Base-by-base conservation (phyloP, 2,329 filamentous ascomycete genomes). In the Pyrenophora graminea region DNA sequence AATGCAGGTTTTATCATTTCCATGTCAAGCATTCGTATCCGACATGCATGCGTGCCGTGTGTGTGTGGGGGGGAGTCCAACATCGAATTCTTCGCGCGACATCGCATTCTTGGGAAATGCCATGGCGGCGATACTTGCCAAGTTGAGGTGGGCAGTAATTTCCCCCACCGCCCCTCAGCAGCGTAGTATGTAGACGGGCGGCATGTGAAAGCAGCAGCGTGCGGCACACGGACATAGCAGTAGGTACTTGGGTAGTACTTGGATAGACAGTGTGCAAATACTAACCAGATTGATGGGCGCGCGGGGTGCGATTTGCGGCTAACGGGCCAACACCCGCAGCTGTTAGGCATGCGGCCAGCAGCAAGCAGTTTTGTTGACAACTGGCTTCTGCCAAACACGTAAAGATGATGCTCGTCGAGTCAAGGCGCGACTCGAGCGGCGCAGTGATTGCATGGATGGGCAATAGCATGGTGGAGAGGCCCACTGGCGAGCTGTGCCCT, bases 101-200 rank as follows among this genome's bases (percentile, higher is more conserved):
- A 55, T 55, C 38, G 52, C 33, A 46, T 55, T 55, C 43, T 55
- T 5, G 10, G 23, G 8, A 38, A 55, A 55, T 55, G 43, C 52
- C 48, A 55, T 55, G 34, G 42, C 36, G 48, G 43, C 32, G 27
- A 30, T 30, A 25, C 21, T 10, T 45, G 40, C 50, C 40, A 36
- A 46, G 31, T 34, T 15, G 39, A n/a, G 33, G 39, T 27, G 19
- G 15, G 23, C 36, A 41, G 40, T 34, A 36, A 49, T 19, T 33
- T 31, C 39, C 25, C 39, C 41, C 15, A 39, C 46, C 38, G 38
- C n/a, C 19, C 51, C 41, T 27, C 33, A 18, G 33, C 9, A 37
- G 25, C 12, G 5, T 25, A 21, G 5, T 15, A 15, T 15, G 19
- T 21, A 25, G 23, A 25, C 8, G 8, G 23, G 27, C 23, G 30